Evolutionary conservation across 106 monocot genomes (phyloP).

Genomic region (Apostasia shenzhenica): DNA sequence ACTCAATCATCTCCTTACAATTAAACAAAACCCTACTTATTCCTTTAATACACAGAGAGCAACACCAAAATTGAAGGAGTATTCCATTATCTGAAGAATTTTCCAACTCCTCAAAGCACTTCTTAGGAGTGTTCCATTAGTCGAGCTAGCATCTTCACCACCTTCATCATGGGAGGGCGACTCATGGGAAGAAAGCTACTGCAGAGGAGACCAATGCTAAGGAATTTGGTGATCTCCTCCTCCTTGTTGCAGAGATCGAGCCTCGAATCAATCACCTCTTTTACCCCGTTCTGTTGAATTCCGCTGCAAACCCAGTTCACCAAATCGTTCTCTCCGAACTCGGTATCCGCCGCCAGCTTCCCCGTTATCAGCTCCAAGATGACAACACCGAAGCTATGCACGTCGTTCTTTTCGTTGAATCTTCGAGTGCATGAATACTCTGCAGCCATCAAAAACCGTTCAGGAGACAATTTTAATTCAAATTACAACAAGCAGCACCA

Average conservation of each 20-base stretch:
- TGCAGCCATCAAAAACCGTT: background rate
- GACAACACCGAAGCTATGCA: constrained; percentile 33
- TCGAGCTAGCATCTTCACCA: constrained; percentile 1
- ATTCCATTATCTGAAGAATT: too few relatives aligned
- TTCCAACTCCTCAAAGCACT: too few relatives aligned
- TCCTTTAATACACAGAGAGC: too few relatives aligned
- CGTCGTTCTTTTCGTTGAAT: constrained; percentile 29
- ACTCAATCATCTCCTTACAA: too few relatives aligned
- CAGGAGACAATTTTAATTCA: background rate
- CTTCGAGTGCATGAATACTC: constrained; percentile 28
- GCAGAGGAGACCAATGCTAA: constrained; percentile 17
- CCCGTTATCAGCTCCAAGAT: constrained; percentile 24
- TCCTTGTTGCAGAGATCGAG: constrained; percentile 6
- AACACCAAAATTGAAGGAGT: too few relatives aligned
- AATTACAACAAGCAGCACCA: too few relatives aligned
- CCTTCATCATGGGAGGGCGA: background rate
- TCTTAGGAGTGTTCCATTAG: too few relatives aligned
- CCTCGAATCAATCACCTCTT: constrained; percentile 11
- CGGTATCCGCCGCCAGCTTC: constrained; percentile 5
- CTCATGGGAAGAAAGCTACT: background rate
- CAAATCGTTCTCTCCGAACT: constrained; percentile 17
- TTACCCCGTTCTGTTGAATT: constrained; percentile 11
- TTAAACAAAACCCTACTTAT: too few relatives aligned
- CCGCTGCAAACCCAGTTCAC: constrained; percentile 12
- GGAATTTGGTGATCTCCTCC: constrained; percentile 17